Evolutionary conservation across 129 eudicot species (phyloP).

Genomic region (Calendula officinalis): DNA sequence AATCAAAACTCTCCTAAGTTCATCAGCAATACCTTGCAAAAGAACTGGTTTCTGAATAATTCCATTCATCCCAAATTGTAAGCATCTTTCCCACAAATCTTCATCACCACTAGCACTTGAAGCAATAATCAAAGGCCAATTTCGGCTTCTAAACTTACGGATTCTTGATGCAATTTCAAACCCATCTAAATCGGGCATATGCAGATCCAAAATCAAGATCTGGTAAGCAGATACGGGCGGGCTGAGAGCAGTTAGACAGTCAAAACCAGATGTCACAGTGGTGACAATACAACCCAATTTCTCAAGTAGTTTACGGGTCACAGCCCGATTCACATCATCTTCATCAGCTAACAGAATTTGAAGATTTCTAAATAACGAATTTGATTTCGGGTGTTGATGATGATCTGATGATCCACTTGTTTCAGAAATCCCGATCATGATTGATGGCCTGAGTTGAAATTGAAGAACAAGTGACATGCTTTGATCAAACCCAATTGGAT

Average conservation of each 20-base stretch:
- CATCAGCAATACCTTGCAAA: slow-evolving; percentile 60
- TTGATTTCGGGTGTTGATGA: slow-evolving; percentile 29
- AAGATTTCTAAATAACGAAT: slow-evolving; percentile 57
- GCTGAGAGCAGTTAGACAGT: slow-evolving; percentile 56
- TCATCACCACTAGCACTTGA: slow-evolving; percentile 52
- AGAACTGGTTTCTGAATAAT: slow-evolving; percentile 66
- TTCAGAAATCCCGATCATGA: slow-evolving; percentile 41
- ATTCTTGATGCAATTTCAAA: slow-evolving; percentile 60
- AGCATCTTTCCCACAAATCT: slow-evolving; percentile 52
- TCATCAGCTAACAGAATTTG: slow-evolving; percentile 74
- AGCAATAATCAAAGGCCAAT: slow-evolving; percentile 76
- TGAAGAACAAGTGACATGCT: slow-evolving; percentile 67
- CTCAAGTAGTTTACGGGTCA: slow-evolving; percentile 66
- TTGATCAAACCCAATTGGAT: slow-evolving; percentile 60
- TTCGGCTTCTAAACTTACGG: slow-evolving; percentile 61
- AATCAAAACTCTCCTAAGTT: slow-evolving; percentile 56
- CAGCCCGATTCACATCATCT: slow-evolving; percentile 64
- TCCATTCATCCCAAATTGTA: slow-evolving; percentile 67
- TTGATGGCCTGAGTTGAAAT: slow-evolving; percentile 55
- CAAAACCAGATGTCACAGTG: slow-evolving; percentile 54
- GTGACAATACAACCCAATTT: slow-evolving; percentile 68
- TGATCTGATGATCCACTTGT: slow-evolving; percentile 47
- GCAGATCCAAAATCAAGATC: slow-evolving; percentile 66
- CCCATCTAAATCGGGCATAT: slow-evolving; percentile 73
- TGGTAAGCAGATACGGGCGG: slow-evolving; percentile 37